These are phyloP conservation scores for Fusarium sp. DNA, from an alignment of 2,329 filamentous ascomycete genomes.

Conservation along the genomic window DNA sequence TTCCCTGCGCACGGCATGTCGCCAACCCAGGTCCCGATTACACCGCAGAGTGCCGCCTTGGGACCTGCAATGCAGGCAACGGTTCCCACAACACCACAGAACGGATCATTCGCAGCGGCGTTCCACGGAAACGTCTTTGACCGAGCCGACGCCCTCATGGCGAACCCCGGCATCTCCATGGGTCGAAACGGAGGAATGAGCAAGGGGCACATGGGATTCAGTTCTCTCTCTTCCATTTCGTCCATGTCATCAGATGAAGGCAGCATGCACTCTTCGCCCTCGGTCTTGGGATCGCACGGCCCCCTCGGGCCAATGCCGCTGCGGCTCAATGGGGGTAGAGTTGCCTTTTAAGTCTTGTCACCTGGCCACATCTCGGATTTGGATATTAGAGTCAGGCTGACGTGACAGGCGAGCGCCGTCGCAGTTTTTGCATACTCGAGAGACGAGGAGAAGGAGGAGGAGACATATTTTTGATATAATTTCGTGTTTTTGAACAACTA, in stretches of 20 bases:
- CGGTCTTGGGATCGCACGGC: constrained; percentile 48
- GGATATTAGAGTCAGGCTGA: constrained; percentile 19
- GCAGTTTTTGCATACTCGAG: constrained; percentile 29
- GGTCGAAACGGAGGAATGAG: constrained; percentile 62
- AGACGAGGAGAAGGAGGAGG: constrained; percentile 11
- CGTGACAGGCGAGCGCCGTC: constrained; percentile 7
- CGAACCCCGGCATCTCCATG: constrained; percentile 69
- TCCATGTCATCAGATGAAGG: constrained; percentile 56
- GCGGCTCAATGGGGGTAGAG: constrained; percentile 54
- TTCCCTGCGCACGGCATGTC: constrained; percentile 45
- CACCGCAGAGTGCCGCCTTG: constrained; percentile 87
- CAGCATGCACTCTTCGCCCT: constrained; percentile 47
- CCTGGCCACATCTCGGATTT: constrained; percentile 10
- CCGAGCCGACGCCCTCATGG: constrained; percentile 68
- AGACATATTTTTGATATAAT: constrained; percentile 16
- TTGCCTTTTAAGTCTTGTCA: constrained; percentile 48
- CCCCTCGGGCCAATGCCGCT: constrained; percentile 48
- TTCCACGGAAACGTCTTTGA: constrained; percentile 72
- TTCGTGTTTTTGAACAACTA: constrained; percentile 28
- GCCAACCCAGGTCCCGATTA: constrained; percentile 71
- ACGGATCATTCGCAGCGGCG: constrained; percentile 64
- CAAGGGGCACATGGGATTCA: constrained; percentile 55
- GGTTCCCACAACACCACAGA: constrained; percentile 78
- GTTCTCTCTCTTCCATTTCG: constrained; percentile 55
- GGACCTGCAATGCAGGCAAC: constrained; percentile 93